Evolutionary conservation across 768 basidiomycete species (phyloP), one percentile per base, ranked within the genome.

Genomic region (Imleria badia): DNA sequence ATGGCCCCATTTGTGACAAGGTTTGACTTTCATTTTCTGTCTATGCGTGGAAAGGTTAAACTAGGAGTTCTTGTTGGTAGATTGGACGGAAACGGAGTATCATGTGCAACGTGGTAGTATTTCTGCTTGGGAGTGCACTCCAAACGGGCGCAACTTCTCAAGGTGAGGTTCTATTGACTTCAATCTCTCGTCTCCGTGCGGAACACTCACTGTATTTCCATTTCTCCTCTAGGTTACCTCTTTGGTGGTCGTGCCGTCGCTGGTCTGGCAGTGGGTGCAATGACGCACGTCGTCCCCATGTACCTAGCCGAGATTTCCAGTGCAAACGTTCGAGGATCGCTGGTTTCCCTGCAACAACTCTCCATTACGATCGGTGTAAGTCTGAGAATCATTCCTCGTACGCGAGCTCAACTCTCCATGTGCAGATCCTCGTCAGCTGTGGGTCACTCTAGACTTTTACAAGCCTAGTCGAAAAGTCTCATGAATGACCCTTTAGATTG

Each of bases 231-330:
- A 70, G 68, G 26, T 19, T 60, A 67, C 45, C 62, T 70, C 15
- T 70, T 70, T 60, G 58, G 63, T 41, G 54, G 73, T 48, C 59
- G 73, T 54, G 62, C 70, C 26, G 62, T 64, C 15, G 54, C 56
- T 3, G 63, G 60, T 33, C 39, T 59, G 15, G 47, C 60, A 10
- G 55, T 63, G 2, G 63, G 66, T 35, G 59, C 59, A 30, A 36
- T 66, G 51, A 66, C 65, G 13, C 62, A 62, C 17, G 61, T 64
- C 35, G 49, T 72, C 22, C 65, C 62, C 17, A 73, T 74, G 61
- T 74, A 74, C 45, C 49, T 74, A 54, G 74, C 72, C 40, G 73
- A 74, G 59, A 75, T 75, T 29, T 73, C 73, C 2, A 74, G 69
- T n/a, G 64, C 70, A 11, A 73, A 73, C 19, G 54, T 73, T 26